Evolutionary conservation across 2,329 filamentous ascomycete species (phyloP).

Genomic region (Colletotrichum cordylinicola): DNA sequence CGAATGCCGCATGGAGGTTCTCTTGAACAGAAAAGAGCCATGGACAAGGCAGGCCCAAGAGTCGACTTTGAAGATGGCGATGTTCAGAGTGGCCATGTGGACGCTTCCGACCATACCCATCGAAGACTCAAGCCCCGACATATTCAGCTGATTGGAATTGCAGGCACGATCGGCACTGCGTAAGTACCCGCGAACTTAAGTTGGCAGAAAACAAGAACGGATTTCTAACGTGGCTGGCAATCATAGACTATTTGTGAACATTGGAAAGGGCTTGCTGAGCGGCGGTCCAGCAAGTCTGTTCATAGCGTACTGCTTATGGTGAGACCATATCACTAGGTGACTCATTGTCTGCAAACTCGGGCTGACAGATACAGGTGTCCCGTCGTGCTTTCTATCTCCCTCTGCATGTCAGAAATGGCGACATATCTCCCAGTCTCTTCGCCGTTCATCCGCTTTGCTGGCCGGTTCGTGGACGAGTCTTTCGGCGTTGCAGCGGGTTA

Average conservation of each 20-base stretch:
- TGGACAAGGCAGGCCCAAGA: not conserved
- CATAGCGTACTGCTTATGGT: not conserved
- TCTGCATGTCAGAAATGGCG: not conserved
- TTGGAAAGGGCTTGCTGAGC: not conserved
- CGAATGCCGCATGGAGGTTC: not conserved
- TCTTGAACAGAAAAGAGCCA: not conserved
- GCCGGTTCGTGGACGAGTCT: not conserved
- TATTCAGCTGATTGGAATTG: not conserved
- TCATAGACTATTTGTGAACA: not conserved
- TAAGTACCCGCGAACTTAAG: not conserved
- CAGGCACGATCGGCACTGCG: not conserved
- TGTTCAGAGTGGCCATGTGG: not conserved
- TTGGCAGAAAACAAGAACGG: too few relatives aligned
- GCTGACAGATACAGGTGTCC: not conserved
- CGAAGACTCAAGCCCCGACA: not conserved
- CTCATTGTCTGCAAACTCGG: not conserved
- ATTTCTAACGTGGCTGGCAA: not conserved
- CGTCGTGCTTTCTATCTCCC: not conserved
- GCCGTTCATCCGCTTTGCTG: not conserved
- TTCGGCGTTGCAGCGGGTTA: not conserved
- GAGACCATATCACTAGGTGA: rapidly evolving
- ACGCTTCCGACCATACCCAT: not conserved
- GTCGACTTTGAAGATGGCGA: not conserved
- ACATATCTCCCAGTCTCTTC: not conserved
- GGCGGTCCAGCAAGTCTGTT: not conserved